Conservation (phyloP, 352 stramenopile genomes). For the Pythium angustatum region DNA sequence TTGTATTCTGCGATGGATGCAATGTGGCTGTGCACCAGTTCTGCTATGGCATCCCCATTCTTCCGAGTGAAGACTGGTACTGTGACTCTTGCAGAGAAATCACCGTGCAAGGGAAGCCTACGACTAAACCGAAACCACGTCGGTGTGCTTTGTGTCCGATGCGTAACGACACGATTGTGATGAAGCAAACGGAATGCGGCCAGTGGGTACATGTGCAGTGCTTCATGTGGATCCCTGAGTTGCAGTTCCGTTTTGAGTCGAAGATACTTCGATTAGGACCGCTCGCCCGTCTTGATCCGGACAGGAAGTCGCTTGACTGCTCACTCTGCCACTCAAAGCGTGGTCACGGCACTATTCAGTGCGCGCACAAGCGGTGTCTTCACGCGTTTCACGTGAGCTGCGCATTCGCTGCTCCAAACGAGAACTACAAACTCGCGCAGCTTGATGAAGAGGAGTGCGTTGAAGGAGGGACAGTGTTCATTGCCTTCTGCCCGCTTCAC, state of each 20-base stretch:
- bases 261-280: conserved; percentile 46
- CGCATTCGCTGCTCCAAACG: conserved; percentile 48
- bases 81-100: conserved; percentile 58
- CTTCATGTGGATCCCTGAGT: conserved; percentile 85
- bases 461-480: conserved; percentile 51
- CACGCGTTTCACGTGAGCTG: conserved; percentile 83
- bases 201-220: conserved; percentile 85
- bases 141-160: conserved; percentile 71
- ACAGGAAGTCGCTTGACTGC: conserved; percentile 66
- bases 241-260: conserved; percentile 45
- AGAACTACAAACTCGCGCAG: conserved; percentile 63
- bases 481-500: conserved; percentile 71
- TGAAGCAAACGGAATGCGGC: conserved; percentile 63
- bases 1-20: conserved; percentile 91
- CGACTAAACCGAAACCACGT: conserved; percentile 11
- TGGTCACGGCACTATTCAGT: conserved; percentile 73
- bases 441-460: conserved; percentile 37
- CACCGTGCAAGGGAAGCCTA: background rate
- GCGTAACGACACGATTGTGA: conserved; percentile 42
- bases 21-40: conserved; percentile 87
- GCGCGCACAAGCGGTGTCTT: conserved; percentile 69
- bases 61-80: conserved; percentile 83
- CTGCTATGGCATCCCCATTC: conserved; percentile 77
- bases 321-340: conserved; percentile 67
- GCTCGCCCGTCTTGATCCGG: conserved; percentile 51